Conservation (phyloP, 192 early-diverging fungal species). For the Spizellomyces sp. region DNA sequence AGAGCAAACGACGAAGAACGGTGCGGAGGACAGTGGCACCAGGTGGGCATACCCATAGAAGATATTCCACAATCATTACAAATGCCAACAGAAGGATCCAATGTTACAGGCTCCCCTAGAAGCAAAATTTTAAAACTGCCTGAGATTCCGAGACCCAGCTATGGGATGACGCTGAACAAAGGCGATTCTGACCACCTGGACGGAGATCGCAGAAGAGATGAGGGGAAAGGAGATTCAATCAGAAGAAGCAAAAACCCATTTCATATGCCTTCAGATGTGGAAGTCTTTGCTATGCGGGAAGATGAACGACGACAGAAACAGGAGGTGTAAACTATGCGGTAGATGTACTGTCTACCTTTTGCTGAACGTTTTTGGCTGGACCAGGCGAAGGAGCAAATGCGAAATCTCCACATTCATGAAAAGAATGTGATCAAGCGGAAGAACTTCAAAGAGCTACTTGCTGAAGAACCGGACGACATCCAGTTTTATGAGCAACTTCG, state of each 20-base stretch:
- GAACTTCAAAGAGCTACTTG: constrained; percentile 57
- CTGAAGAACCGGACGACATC: constrained; percentile 57
- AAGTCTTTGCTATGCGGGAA: constrained; percentile 58
- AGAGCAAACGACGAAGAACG: neutral
- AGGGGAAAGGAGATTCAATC: neutral
- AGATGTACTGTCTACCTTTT: neutral
- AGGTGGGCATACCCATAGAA: neutral
- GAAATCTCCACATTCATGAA: constrained; percentile 51
- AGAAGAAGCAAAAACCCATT: constrained; percentile 46
- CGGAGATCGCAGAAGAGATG: neutral
- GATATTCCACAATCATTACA: neutral
- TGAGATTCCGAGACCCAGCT: constrained; percentile 31
- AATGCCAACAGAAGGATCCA: neutral
- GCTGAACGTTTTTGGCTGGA: neutral
- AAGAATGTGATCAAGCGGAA: constrained; percentile 49
- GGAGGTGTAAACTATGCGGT: constrained; percentile 30
- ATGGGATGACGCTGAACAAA: neutral
- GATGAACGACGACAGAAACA: constrained; percentile 46
- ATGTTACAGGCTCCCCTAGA: constrained; percentile 35
- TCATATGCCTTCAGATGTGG: constrained; percentile 57
- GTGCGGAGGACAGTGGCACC: neutral
- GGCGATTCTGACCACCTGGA: neutral
- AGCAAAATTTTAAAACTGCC: constrained; percentile 56
- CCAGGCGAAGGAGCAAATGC: constrained; percentile 48
- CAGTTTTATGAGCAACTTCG: constrained; percentile 50